These are phyloP conservation scores for Pezicula rhizophila DNA, from an alignment of 2,329 filamentous ascomycete species.

Conservation along the genomic window DNA sequence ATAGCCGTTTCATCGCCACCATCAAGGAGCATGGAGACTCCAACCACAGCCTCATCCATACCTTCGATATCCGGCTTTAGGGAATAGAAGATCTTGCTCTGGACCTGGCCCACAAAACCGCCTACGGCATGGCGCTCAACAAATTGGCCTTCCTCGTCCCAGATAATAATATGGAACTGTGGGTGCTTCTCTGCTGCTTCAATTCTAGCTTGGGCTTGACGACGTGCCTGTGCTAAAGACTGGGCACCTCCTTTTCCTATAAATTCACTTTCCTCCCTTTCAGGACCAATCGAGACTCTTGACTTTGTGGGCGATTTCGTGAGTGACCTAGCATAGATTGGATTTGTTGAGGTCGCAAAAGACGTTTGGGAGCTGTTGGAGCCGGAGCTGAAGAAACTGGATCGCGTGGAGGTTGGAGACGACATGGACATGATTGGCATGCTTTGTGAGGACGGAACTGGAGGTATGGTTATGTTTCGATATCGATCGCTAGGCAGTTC, in stretches of 20 bases:
- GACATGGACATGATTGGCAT: constrained; percentile 5
- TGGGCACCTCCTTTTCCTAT: neutral
- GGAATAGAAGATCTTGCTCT: constrained; percentile 53
- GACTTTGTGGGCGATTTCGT: neutral
- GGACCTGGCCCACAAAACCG: constrained; percentile 55
- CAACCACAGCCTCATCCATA: constrained; percentile 49
- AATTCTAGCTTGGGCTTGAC: constrained; percentile 60
- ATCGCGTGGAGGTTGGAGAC: constrained; percentile 7
- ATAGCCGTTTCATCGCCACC: constrained; percentile 38
- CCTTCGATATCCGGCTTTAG: constrained; percentile 47
- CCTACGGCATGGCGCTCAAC: constrained; percentile 50
- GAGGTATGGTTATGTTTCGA: constrained; percentile 22
- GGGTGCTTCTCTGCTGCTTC: constrained; percentile 49
- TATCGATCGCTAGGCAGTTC: constrained; percentile 23
- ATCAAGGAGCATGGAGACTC: constrained; percentile 45
- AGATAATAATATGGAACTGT: constrained; percentile 53
- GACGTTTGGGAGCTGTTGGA: neutral
- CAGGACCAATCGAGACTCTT: neutral
- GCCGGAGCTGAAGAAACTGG: neutral
- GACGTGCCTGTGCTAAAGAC: constrained; percentile 42
- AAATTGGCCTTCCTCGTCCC: constrained; percentile 36
- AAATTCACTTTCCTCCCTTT: neutral
- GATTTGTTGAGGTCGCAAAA: neutral
- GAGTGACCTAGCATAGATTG: neutral
- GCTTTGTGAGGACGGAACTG: constrained; percentile 14